phyloP scores from a whole-genome alignment of 352 stramenopile species.

The Phytophthora lateralis region DNA sequence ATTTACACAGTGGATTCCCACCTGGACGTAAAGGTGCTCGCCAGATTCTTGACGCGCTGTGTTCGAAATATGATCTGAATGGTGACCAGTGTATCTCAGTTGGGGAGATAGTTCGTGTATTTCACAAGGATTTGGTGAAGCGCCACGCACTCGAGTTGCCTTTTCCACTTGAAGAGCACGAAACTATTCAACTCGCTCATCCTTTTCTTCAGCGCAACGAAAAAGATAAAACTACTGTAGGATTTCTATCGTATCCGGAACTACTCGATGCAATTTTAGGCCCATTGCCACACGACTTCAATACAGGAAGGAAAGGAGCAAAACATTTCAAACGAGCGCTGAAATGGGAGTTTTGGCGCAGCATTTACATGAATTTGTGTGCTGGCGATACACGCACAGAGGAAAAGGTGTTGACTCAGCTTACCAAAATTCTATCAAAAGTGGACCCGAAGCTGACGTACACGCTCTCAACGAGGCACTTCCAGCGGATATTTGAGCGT shows the following conservation, averaged over 20 bases:
- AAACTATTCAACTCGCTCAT: constrained; percentile 39
- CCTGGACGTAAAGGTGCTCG: constrained; percentile 13
- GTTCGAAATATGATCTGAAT: constrained; percentile 55
- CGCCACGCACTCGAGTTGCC: constrained; percentile 37
- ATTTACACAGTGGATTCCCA: constrained; percentile 51
- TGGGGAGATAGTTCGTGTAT: constrained; percentile 38
- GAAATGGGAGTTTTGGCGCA: constrained; percentile 44
- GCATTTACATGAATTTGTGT: constrained; percentile 43
- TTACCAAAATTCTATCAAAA: constrained; percentile 61
- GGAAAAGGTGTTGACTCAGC: constrained; percentile 45
- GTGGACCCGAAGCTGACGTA: constrained; percentile 44
- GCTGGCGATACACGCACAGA: constrained; percentile 24
- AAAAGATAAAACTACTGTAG: background rate
- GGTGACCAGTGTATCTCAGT: constrained; percentile 42
- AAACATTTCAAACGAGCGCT: constrained; percentile 24
- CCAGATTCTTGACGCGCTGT: constrained; percentile 42
- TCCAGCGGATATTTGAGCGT: constrained; percentile 55
- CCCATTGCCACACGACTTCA: constrained; percentile 1
- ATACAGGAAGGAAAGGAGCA: background rate
- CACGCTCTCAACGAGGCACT: constrained; percentile 41
- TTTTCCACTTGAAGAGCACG: constrained; percentile 44
- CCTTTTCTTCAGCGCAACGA: constrained; percentile 18
- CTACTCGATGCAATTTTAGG: constrained; percentile 49
- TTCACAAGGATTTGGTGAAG: constrained; percentile 44
- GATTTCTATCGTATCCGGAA: constrained; percentile 42